These are phyloP conservation scores for Plasmodium knowlesi DNA, from an alignment of 169 alveolate genomes.

Conservation along the genomic window DNA sequence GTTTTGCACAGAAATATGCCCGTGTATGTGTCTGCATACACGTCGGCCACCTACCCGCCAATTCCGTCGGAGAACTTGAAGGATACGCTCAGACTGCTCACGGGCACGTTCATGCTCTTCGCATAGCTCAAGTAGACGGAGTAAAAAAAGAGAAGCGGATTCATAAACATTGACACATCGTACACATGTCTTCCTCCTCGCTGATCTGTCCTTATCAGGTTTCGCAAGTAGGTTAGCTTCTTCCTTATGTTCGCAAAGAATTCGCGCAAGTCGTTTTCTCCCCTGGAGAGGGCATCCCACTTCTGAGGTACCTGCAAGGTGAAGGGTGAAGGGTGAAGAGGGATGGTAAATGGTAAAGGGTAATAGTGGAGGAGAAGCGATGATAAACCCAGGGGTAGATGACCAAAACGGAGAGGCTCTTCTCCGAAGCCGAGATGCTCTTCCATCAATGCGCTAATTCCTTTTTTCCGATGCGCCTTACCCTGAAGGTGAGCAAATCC, in stretches of 20 bases:
- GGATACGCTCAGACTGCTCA: conserved; percentile 1
- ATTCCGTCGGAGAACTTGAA: conserved; percentile 33
- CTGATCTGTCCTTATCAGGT: conserved; percentile 42
- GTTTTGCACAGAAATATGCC: not conserved
- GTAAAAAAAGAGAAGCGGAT: conserved; percentile 55
- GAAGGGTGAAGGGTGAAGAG: too few relatives aligned
- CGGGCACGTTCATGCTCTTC: conserved; percentile 8
- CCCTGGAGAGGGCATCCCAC: conserved; percentile 19
- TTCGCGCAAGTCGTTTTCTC: conserved; percentile 5
- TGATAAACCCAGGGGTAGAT: not conserved
- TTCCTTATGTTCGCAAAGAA: conserved; percentile 16
- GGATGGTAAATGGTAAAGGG: not conserved
- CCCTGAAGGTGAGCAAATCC: conserved; percentile 3
- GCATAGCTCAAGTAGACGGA: conserved; percentile 45
- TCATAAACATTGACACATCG: conserved; percentile 36
- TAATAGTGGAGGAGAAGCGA: not conserved
- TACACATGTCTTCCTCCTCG: conserved; percentile 25
- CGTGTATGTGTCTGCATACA: not conserved
- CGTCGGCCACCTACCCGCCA: not conserved
- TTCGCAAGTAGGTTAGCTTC: conserved; percentile 16
- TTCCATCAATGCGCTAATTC: not conserved
- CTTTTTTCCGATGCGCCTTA: not conserved
- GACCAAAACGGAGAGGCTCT: not conserved
- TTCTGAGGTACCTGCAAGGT: conserved; percentile 33
- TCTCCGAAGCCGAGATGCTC: not conserved